Conservation (phyloP, 2,329 filamentous ascomycete species). For the Ceratocystis cubensis region DNA sequence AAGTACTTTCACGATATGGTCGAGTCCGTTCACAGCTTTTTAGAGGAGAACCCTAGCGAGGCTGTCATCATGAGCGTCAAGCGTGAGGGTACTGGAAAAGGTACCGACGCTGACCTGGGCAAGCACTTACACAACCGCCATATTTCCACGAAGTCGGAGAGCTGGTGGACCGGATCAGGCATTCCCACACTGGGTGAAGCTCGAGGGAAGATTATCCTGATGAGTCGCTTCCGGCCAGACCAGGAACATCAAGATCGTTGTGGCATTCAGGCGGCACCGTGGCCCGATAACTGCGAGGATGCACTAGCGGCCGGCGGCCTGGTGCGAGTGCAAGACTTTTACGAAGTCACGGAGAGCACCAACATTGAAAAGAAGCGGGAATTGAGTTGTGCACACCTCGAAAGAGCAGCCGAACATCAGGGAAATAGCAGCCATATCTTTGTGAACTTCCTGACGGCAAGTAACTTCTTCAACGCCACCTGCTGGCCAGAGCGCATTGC, state of each 20-base stretch:
- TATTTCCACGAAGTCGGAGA: conserved; percentile 39
- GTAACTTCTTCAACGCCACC: conserved; percentile 83
- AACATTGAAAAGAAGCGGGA: conserved; percentile 72
- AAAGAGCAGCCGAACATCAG: conserved; percentile 46
- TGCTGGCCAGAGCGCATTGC: conserved; percentile 95
- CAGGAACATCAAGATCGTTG: conserved; percentile 37
- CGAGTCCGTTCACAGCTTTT: conserved; percentile 58
- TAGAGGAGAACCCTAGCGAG: conserved; percentile 66
- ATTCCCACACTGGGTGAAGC: conserved; percentile 68
- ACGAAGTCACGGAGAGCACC: conserved; percentile 63
- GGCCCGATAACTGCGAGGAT: conserved; percentile 83
- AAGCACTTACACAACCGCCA: conserved; percentile 64
- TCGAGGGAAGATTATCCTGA: conserved; percentile 69
- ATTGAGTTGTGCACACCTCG: conserved; percentile 61
- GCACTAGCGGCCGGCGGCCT: conserved; percentile 56
- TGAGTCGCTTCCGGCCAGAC: conserved; percentile 65
- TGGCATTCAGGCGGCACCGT: conserved; percentile 50
- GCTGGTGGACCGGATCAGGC: conserved; percentile 67
- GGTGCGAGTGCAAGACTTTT: conserved; percentile 87
- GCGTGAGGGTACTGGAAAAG: conserved; percentile 72
- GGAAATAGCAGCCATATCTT: conserved; percentile 33
- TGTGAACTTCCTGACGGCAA: conserved; percentile 80
- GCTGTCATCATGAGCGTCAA: conserved; percentile 79
- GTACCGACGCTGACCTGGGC: conserved; percentile 66
- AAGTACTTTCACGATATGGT: conserved; percentile 69